Conservation (phyloP, 768 basidiomycete species). For the Megacollybia marginata region DNA sequence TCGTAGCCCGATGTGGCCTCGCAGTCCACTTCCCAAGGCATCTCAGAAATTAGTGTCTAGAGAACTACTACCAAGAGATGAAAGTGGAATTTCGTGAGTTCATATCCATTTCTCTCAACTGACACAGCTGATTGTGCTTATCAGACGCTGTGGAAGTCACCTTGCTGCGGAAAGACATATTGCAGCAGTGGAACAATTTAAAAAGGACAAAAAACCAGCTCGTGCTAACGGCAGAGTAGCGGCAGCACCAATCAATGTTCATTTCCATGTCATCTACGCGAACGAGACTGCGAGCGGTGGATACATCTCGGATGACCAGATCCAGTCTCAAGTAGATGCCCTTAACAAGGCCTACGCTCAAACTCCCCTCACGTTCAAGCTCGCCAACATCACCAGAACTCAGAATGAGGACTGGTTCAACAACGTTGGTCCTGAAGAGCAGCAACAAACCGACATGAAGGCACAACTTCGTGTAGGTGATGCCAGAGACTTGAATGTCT, state of each 20-base stretch:
- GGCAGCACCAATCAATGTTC: slow-evolving; percentile 1
- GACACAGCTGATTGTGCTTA: not conserved
- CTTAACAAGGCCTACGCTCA: slow-evolving; percentile 34
- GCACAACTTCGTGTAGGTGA: slow-evolving; percentile 30
- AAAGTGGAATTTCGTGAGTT: not conserved
- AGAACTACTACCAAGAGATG: not conserved
- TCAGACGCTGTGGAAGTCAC: not conserved
- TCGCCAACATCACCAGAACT: slow-evolving; percentile 35
- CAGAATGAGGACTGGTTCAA: slow-evolving; percentile 40
- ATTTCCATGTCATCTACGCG: slow-evolving; percentile 26
- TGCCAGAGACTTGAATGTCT: slow-evolving; percentile 28
- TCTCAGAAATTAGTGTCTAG: not conserved
- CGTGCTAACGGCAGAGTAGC: not conserved
- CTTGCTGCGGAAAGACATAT: not conserved
- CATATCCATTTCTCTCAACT: not conserved
- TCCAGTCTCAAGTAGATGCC: slow-evolving; percentile 32
- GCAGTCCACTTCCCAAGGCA: not conserved
- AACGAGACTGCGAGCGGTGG: slow-evolving; percentile 27
- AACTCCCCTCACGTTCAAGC: slow-evolving; percentile 30
- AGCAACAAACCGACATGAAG: slow-evolving; percentile 27
- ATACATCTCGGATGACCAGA: slow-evolving; percentile 35
- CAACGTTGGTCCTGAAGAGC: slow-evolving; percentile 21
- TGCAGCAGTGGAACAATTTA: not conserved
- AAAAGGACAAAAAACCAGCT: not conserved
- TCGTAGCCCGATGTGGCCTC: not conserved